These are phyloP conservation scores for Glycine soja DNA, from an alignment of 306 rosid genomes.

Conservation along the genomic window DNA sequence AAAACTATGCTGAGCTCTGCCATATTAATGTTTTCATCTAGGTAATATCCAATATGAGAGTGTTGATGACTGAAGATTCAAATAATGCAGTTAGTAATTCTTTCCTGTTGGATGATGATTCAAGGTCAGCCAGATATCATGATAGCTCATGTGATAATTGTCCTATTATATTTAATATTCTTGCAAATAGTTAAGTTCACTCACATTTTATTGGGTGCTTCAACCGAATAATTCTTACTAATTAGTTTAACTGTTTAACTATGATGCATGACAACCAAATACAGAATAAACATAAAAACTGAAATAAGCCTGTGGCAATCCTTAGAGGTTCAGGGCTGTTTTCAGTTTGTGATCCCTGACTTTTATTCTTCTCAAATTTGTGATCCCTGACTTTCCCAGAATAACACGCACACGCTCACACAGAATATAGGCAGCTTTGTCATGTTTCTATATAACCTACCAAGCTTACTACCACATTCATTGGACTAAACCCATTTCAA, in stretches of 20 bases:
- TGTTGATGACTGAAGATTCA: slow-evolving; percentile 73
- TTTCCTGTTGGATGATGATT: slow-evolving; percentile 72
- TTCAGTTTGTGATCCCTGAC: slow-evolving; percentile 12
- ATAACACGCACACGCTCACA: background rate
- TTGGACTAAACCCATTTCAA: slow-evolving; percentile 18
- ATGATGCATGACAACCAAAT: slow-evolving; percentile 14
- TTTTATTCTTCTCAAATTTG: background rate
- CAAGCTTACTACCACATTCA: slow-evolving; percentile 8
- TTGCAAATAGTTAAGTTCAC: slow-evolving; percentile 3
- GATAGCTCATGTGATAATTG: slow-evolving; percentile 9
- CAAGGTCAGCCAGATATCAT: slow-evolving; percentile 53
- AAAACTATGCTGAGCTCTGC: slow-evolving; percentile 41
- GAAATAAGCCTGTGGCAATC: slow-evolving; percentile 36
- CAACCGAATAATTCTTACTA: slow-evolving; percentile 6
- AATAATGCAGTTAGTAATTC: slow-evolving; percentile 73
- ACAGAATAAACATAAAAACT: slow-evolving; percentile 21
- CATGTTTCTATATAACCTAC: slow-evolving; percentile 20
- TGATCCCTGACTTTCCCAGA: slow-evolving; percentile 29
- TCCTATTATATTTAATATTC: slow-evolving; percentile 13
- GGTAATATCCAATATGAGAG: slow-evolving; percentile 73
- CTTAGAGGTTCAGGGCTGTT: background rate
- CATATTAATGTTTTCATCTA: slow-evolving; percentile 44
- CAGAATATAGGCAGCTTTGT: slow-evolving; percentile 4
- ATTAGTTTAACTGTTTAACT: slow-evolving; percentile 10
- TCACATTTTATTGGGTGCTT: slow-evolving; percentile 7